Evolutionary conservation across 768 basidiomycete genomes (phyloP).

Genomic region (Hericium erinaceus): DNA sequence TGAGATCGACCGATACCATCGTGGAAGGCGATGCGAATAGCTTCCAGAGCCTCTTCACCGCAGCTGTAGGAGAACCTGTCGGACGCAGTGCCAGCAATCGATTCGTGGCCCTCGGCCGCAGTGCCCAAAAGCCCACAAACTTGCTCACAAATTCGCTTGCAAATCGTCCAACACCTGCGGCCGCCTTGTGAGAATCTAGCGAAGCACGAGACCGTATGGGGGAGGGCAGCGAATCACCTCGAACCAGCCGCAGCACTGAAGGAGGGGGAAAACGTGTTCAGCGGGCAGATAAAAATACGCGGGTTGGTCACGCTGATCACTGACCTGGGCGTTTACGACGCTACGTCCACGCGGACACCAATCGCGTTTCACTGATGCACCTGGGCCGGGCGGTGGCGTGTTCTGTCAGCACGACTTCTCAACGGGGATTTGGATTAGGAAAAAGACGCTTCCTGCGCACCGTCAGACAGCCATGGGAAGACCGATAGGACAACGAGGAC

Average conservation of each 20-base stretch:
- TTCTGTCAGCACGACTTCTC: not conserved
- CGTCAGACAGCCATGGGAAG: not conserved
- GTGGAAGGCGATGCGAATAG: not conserved
- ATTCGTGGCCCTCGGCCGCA: not conserved
- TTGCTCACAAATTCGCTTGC: slow-evolving; percentile 1
- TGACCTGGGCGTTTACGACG: too few species aligned
- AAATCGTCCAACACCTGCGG: not conserved
- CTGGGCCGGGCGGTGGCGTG: not conserved
- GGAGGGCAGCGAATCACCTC: not conserved
- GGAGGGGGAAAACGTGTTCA: too few species aligned
- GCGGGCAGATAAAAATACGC: too few species aligned
- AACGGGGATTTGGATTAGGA: too few species aligned
- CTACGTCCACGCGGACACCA: not conserved
- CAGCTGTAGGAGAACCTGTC: slow-evolving; percentile 1
- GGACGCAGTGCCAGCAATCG: slow-evolving; percentile 1
- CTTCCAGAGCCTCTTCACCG: slow-evolving; percentile 1
- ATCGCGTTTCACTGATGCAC: not conserved
- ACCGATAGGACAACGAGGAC: not conserved
- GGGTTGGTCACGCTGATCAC: too few species aligned
- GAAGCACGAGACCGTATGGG: not conserved
- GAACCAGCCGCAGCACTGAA: not conserved
- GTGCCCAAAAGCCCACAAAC: too few species aligned
- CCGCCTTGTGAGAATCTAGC: not conserved
- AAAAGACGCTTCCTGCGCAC: not conserved
- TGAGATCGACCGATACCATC: not conserved